Evolutionary conservation across 768 basidiomycete species (phyloP).

Genomic region (Auricularia auricula-judae): DNA sequence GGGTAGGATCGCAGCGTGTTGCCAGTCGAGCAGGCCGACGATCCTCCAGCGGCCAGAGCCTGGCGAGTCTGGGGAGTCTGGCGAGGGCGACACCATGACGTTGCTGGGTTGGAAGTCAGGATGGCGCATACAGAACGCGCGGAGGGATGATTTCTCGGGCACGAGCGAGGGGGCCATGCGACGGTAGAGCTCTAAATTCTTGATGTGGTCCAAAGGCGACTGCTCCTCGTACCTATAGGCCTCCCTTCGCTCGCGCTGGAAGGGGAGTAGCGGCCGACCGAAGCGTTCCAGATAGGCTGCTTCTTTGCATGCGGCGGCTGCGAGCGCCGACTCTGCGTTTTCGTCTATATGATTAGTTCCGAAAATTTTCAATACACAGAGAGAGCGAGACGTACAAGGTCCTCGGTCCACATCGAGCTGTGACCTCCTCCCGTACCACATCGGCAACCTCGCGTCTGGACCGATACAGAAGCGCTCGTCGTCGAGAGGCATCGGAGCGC

Average conservation of each 20-base stretch:
- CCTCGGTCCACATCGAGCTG: conserved; percentile 38
- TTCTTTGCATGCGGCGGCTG: conserved; percentile 34
- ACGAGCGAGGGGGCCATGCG: conserved; percentile 36
- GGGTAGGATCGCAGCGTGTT: conserved; percentile 44
- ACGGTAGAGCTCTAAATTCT: conserved; percentile 40
- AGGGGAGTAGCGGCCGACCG: conserved; percentile 36
- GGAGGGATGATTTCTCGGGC: conserved; percentile 27
- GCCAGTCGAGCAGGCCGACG: conserved; percentile 41
- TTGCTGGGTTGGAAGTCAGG: conserved; percentile 33
- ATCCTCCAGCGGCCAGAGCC: conserved; percentile 17
- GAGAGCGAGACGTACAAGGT: conserved; percentile 35
- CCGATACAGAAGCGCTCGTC: conserved; percentile 23
- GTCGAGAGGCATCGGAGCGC: conserved; percentile 16
- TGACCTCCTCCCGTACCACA: conserved; percentile 42
- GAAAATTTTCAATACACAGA: conserved; percentile 16
- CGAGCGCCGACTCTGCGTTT: conserved; percentile 32
- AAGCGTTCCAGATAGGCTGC: conserved; percentile 36
- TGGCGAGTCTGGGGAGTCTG: conserved; percentile 22
- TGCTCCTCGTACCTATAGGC: conserved; percentile 35
- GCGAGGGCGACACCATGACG: conserved; percentile 35
- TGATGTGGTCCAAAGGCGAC: conserved; percentile 31
- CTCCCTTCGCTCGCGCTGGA: conserved; percentile 30
- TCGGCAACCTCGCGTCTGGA: conserved; percentile 28
- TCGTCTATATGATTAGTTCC: conserved; percentile 31
- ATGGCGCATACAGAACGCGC: conserved; percentile 38